Evolutionary conservation across 805 yeast genomes (phyloP).

Genomic region (Blastobotrys attinorum): DNA sequence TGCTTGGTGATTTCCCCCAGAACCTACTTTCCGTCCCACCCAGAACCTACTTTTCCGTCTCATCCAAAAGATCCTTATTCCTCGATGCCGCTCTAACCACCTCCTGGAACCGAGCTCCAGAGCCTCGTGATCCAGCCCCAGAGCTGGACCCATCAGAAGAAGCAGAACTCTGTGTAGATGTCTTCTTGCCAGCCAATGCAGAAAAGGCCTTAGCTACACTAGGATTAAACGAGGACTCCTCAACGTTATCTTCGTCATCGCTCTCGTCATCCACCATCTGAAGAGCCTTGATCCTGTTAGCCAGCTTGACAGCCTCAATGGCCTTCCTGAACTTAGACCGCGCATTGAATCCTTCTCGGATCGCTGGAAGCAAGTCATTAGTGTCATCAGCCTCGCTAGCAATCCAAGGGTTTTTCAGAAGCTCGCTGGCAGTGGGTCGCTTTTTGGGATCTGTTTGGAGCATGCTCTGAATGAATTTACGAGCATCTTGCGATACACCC

Average conservation of each 20-base stretch:
- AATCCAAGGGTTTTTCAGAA: constrained; percentile 74
- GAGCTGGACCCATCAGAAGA: constrained; percentile 3
- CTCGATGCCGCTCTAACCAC: constrained; percentile 61
- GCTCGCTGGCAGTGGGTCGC: constrained; percentile 60
- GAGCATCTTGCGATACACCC: constrained; percentile 70
- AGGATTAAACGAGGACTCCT: constrained; percentile 26
- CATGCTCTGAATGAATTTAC: constrained; percentile 64
- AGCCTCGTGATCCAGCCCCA: constrained; percentile 3
- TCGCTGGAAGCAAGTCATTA: constrained; percentile 70
- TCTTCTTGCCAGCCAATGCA: constrained; percentile 2
- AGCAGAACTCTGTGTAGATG: not conserved
- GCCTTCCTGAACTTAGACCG: constrained; percentile 79
- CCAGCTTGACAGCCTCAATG: constrained; percentile 72
- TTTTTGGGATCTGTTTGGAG: constrained; percentile 58
- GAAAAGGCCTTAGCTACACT: constrained; percentile 2
- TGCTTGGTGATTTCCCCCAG: too few species aligned
- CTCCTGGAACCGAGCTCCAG: constrained; percentile 42
- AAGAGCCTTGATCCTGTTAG: constrained; percentile 68
- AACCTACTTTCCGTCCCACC: too few species aligned
- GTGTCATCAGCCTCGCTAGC: constrained; percentile 34
- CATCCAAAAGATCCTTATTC: constrained; percentile 38
- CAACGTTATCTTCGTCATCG: constrained; percentile 51
- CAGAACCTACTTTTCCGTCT: constrained; percentile 6
- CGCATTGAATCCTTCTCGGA: constrained; percentile 76
- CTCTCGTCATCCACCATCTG: constrained; percentile 41